These are phyloP conservation scores for Arachis hypogaea DNA, from an alignment of 306 rosid species.

Conservation along the genomic window DNA sequence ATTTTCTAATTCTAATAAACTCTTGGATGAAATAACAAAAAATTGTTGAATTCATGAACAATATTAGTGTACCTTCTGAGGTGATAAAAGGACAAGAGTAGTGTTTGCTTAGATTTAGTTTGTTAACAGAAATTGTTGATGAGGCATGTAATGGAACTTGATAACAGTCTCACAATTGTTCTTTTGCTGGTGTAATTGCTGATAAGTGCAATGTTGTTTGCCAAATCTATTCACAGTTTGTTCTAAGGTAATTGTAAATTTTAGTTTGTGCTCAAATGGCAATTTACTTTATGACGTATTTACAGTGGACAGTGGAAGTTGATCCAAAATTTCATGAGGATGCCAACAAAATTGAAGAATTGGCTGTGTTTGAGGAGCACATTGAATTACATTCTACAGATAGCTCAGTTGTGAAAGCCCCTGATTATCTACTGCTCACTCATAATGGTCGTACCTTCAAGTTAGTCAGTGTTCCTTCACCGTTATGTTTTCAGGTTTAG, in stretches of 20 bases:
- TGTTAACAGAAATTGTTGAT: conserved; percentile 16
- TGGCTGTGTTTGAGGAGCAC: conserved; percentile 94
- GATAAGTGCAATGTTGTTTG: not conserved
- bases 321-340: conserved; percentile 91
- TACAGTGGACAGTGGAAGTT: conserved; percentile 92
- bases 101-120: not conserved
- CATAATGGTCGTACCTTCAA: conserved; percentile 92
- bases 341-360: conserved; percentile 78
- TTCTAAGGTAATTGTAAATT: conserved; percentile 10
- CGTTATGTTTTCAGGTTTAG: conserved; percentile 14
- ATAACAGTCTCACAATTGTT: conserved; percentile 19
- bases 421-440: conserved; percentile 87
- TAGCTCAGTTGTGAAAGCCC: conserved; percentile 71
- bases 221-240: conserved; percentile 16
- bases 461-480: conserved; percentile 60
- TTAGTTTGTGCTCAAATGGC: conserved; percentile 25
- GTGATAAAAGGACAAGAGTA: conserved; percentile 21
- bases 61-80: conserved; percentile 23
- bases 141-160: conserved; percentile 26
- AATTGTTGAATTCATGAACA: conserved; percentile 21
- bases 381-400: conserved; percentile 79
- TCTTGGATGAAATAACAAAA: conserved; percentile 18
- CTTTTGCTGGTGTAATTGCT: conserved; percentile 13
- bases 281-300: conserved; percentile 39
- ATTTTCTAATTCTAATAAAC: conserved; percentile 17